These are phyloP conservation scores for Apiotrichum domesticum DNA, from an alignment of 1,284 basidiomycete genomes.

Conservation along the genomic window DNA sequence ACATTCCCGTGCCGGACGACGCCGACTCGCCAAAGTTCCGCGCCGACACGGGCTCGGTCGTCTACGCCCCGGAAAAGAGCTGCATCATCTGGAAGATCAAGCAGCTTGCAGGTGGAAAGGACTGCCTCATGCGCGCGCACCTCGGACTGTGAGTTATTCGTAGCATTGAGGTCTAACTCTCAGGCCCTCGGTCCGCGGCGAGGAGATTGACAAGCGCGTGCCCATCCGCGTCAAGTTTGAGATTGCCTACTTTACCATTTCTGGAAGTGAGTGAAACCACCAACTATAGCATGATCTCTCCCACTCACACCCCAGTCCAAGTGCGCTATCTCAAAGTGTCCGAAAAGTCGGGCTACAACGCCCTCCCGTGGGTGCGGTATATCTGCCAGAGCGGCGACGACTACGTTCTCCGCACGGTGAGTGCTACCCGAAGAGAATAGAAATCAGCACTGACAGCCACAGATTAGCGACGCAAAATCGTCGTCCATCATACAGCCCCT, in stretches of 20 bases:
- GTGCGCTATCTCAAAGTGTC: conserved; percentile 93
- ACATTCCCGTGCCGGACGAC: conserved; percentile 96
- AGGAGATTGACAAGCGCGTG: conserved; percentile 79
- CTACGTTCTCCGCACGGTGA: conserved; percentile 53
- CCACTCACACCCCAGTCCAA: conserved; percentile 5
- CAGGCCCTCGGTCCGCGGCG: conserved; percentile 66
- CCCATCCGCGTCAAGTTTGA: conserved; percentile 97
- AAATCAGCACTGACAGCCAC: not conserved
- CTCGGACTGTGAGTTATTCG: conserved; percentile 60
- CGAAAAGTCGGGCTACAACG: conserved; percentile 92
- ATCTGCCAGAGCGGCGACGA: conserved; percentile 96
- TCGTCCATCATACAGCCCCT: conserved; percentile 41
- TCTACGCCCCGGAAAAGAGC: conserved; percentile 91
- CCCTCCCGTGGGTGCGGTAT: conserved; percentile 46
- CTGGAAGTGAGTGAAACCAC: conserved; percentile 66
- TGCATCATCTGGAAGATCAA: conserved; percentile 99
- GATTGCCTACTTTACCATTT: conserved; percentile 87
- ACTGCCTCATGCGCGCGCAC: conserved; percentile 93
- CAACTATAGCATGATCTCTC: not conserved
- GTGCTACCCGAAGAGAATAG: not conserved
- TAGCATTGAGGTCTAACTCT: not conserved
- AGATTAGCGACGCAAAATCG: conserved; percentile 41
- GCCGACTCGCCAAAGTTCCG: conserved; percentile 93
- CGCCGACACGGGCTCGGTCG: conserved; percentile 70
- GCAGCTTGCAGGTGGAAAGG: conserved; percentile 75